Evolutionary conservation across 805 yeast genomes (phyloP).

Genomic region (Yamadazyma akitaensis): DNA sequence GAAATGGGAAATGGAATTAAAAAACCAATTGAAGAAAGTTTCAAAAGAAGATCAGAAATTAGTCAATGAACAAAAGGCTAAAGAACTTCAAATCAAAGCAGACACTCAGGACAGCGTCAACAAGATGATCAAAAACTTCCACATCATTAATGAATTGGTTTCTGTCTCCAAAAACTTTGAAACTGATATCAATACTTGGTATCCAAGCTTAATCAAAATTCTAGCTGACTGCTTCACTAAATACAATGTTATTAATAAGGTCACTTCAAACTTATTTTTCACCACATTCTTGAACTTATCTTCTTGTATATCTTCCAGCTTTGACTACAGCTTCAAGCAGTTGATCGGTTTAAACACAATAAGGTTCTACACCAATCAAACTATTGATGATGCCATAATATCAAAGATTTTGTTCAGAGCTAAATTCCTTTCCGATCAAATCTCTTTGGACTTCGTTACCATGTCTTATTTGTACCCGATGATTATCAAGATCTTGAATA

Average conservation of each 20-base stretch:
- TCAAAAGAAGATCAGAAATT: conserved; percentile 72
- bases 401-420: conserved; percentile 71
- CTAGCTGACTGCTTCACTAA: conserved; percentile 44
- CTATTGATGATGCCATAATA: conserved; percentile 48
- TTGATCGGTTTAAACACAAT: conserved; percentile 24
- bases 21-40: conserved; percentile 70
- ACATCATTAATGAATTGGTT: conserved; percentile 13
- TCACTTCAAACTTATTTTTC: conserved; percentile 44
- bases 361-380: conserved; percentile 51
- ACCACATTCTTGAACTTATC: conserved; percentile 9
- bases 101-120: conserved; percentile 31
- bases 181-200: conserved; percentile 14
- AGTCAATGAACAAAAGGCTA: conserved; percentile 58
- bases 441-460: conserved; percentile 55
- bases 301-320: conserved; percentile 4
- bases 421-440: conserved; percentile 69
- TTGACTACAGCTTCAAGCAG: conserved; percentile 11
- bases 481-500: conserved; percentile 61
- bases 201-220: conserved; percentile 8
- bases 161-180: conserved; percentile 11
- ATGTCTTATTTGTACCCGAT: conserved; percentile 76
- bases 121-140: conserved; percentile 10
- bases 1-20: conserved; percentile 85
- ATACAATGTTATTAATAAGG: conserved; percentile 48
- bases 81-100: conserved; percentile 57